phyloP scores from a whole-genome alignment of 805 yeast species.

The Candida sakaeoensis region DNA sequence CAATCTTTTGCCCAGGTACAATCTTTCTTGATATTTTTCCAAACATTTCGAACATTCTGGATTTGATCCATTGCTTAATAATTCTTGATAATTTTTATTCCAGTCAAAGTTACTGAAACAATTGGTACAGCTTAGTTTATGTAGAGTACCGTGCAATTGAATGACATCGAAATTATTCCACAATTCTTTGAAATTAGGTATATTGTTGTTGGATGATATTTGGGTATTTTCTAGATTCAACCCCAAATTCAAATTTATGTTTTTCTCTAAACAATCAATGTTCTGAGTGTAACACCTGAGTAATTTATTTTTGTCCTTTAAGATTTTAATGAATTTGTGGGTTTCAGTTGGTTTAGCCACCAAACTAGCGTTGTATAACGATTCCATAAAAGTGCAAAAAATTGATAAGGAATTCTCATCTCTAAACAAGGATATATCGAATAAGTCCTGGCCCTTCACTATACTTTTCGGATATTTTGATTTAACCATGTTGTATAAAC shows the following conservation, averaged over 20 bases:
- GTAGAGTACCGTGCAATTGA: conserved; percentile 88
- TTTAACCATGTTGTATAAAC: conserved; percentile 75
- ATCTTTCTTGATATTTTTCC: conserved; percentile 51
- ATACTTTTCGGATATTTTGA: conserved; percentile 55
- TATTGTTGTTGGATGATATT: conserved; percentile 9
- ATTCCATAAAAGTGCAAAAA: conserved; percentile 90
- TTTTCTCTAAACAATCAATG: conserved; percentile 81
- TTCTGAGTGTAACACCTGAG: conserved; percentile 91
- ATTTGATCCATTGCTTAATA: conserved; percentile 56
- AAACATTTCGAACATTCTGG: conserved; percentile 78
- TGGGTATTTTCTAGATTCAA: conserved; percentile 24
- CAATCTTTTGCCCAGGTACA: conserved; percentile 66
- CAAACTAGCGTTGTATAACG: conserved; percentile 59
- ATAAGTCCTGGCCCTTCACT: conserved; percentile 84
- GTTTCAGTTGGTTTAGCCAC: conserved; percentile 79
- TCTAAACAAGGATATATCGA: conserved; percentile 80
- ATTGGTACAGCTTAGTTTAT: conserved; percentile 68
- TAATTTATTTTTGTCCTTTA: conserved; percentile 61
- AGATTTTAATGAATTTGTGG: conserved; percentile 65
- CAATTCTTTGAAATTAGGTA: conserved; percentile 26
- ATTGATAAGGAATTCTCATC: conserved; percentile 59
- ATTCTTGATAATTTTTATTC: conserved; percentile 48
- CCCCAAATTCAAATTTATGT: conserved; percentile 61
- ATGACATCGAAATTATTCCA: conserved; percentile 76
- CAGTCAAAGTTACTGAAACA: conserved; percentile 62